Evolutionary conservation across 148 eudicot genomes (phyloP), one percentile per base, ranked within the genome.

Genomic region (Simmondsia chinensis): DNA sequence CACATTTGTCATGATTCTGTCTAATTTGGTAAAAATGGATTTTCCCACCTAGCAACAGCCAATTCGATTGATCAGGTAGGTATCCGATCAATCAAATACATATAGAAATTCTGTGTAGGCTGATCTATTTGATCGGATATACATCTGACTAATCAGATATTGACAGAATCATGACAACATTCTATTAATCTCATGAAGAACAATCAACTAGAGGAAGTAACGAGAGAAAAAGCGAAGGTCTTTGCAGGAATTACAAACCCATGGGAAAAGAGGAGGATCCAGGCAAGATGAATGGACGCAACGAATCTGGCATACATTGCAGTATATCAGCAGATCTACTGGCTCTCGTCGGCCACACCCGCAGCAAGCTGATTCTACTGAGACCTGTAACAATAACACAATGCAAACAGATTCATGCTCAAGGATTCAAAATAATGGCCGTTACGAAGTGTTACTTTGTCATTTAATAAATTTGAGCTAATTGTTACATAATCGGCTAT

Each of bases 211-310:
- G n/a, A n/a, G n/a, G n/a, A n/a, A 56, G 43, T 43, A 53, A 48
- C 12, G 69, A 44, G 58, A 72, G 57, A 68, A 57, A 58, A 61
- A 52, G 36, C 59, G 79, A 19, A 60, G 72, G 61, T 78, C 85
- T 68, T 56, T 78, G 71, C 97, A 89, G 52, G 66, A 56, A 43
- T 7, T 63, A 43, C 97, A 89, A 39, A 63, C 68, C 97, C 95
- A 89, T 12, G 97, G 97, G 59, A 56, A 49, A 54, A 75, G 33
- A 12, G 84, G 84, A 15, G 97, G 97, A 30, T 89, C 97, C 20
- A 84, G 75, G 60, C 97, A 89, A 59, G 70, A 89, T 9, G 54
- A 51, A 60, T 89, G 97, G 56, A 84, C 55, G 27, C 87, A 71
- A 14, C 70, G 70, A 46, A 30, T 56, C 21, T 52, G 64, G 72